A percentile compares a stretch with the other conserved stretches of the same genome.
Conservation (phyloP, 257 asterid genomes). For the Capsicum chinense region DNA sequence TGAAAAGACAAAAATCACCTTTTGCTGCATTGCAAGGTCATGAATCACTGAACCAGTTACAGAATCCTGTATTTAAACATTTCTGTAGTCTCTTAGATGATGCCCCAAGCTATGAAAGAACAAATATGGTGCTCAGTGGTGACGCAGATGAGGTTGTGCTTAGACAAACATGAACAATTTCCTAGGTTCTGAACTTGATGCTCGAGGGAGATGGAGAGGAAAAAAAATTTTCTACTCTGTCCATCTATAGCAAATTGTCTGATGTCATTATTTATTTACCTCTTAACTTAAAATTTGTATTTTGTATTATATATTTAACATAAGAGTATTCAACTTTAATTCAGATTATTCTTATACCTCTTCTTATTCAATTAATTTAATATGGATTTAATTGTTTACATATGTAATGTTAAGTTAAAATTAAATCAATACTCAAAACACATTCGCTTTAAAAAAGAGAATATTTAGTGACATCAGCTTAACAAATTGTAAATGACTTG, state of each 20-base stretch:
- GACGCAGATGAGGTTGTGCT: background rate
- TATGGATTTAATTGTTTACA: background rate
- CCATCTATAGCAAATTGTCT: constrained; percentile 18
- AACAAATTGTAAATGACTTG: constrained; percentile 1
- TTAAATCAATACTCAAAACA: background rate
- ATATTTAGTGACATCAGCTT: background rate
- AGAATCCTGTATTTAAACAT: background rate
- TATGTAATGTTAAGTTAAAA: background rate
- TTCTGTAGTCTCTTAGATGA: constrained; percentile 2
- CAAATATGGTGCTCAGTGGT: background rate
- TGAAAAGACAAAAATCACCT: background rate
- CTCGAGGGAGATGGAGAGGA: background rate
- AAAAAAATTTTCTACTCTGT: background rate
- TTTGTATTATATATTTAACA: background rate
- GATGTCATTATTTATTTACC: background rate
- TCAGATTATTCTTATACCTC: constrained; percentile 6
- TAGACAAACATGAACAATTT: background rate
- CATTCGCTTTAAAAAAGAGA: background rate
- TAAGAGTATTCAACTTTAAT: background rate
- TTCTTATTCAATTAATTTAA: background rate
- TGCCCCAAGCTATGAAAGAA: background rate
- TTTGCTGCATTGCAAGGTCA: constrained; percentile 23
- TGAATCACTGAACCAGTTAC: background rate
- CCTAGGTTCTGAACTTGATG: background rate
- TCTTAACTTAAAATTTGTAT: background rate